Base-by-base conservation (phyloP, 495 filamentous ascomycete species). In the Paragyromitra xinjiangensis region DNA sequence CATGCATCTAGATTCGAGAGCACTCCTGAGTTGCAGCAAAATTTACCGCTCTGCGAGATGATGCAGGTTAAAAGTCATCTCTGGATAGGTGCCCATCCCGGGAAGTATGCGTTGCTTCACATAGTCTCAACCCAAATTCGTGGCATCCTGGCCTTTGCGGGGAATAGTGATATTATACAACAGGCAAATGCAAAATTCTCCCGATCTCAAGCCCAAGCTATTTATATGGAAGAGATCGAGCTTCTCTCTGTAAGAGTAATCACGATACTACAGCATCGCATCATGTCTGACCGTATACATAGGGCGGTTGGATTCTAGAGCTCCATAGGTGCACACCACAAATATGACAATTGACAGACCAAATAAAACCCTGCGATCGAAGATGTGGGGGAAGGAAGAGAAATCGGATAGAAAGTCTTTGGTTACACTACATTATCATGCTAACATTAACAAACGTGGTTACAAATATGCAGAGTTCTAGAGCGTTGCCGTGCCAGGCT, bases 51-150 rank as follows among this genome's bases (percentile, higher is more conserved):
- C 26, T 66, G 64, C 64, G 2, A 64, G 61, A 37, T 51, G 44
- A 40, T 68, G 64, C 48, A 51, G 48, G 64, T 55, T 24, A 68
- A 16, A 66, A 66, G 42, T 66, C 45, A 50, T 65, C 42, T 65
- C 22, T 26, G 42, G 63, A 65, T 53, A 55, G 48, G 48, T 55
- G 37, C 26, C 64, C 64, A 66, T 67, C 62, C 40, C 63, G 19
- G 44, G n/a, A 51, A 51, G 37, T 55, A 11, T 16, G 64, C 45
- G n/a, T 40, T 11, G 29, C 62, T 64, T 22, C n/a, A 64, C 53
- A 26, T 58, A 34, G 14, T 26, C 26, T 3, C 8, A 58, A 58
- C 26, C 6, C 9, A 58, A 58, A 44, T 44, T 64, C 40, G 12
- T 22, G 14, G 14, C 62, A 64, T 64, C 39, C 40, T 22, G 11